Percentiles rank a stretch among this genome's conserved stretches.
phyloP scores from a whole-genome alignment of 257 asterid species.

The Sherardia arvensis region DNA sequence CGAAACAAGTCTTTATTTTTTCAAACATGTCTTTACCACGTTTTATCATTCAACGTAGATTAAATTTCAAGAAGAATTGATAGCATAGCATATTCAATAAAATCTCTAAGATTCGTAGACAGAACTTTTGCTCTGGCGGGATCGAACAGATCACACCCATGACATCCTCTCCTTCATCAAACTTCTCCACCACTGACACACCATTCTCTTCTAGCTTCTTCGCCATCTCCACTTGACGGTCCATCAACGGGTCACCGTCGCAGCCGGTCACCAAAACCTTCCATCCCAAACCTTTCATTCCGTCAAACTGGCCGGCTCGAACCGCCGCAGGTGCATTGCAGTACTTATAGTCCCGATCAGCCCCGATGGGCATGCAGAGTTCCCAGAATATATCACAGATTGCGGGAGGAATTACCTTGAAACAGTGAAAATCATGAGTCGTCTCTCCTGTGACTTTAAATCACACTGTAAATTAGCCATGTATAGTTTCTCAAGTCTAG shows the following conservation, averaged over 20 bases:
- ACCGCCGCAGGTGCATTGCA: constrained; percentile 9
- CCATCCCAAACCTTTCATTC: constrained; percentile 17
- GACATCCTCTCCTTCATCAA: constrained; percentile 27
- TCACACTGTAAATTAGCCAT: too few species aligned
- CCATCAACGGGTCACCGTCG: constrained; percentile 37
- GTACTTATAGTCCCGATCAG: too few species aligned
- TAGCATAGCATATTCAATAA: not conserved
- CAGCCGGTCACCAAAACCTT: constrained; percentile 24
- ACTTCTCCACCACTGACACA: constrained; percentile 16
- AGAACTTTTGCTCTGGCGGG: not conserved
- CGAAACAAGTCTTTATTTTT: too few species aligned
- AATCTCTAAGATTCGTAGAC: not conserved
- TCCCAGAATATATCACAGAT: constrained; percentile 31
- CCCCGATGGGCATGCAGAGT: constrained; percentile 31
- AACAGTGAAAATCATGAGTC: too few species aligned
- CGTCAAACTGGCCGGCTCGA: constrained; percentile 4
- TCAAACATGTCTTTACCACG: too few species aligned
- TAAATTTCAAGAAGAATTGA: too few species aligned
- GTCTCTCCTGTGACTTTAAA: too few species aligned
- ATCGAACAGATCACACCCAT: constrained; percentile 17
- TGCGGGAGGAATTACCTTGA: constrained; percentile 8
- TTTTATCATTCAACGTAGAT: too few species aligned
- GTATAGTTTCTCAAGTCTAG: too few species aligned
- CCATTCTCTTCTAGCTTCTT: constrained; percentile 24
- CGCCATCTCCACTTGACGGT: constrained; percentile 24